Evolutionary conservation across 768 basidiomycete species (phyloP), one percentile per base, ranked within the genome.

Genomic region (Strobilomyces confusus): DNA sequence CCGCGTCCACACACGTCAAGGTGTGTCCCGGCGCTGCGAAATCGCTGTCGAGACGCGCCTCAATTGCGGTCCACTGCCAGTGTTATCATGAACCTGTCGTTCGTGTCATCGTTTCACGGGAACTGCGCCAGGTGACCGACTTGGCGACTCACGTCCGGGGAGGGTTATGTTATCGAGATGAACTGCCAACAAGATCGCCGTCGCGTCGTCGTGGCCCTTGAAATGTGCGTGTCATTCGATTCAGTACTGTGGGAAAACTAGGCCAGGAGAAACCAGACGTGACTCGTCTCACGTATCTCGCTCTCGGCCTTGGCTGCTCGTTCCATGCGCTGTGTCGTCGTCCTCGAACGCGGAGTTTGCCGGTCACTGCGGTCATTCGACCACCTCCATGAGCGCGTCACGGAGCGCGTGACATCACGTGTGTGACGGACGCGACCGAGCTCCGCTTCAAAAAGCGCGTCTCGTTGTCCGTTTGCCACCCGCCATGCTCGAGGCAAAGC

Each of bases 161-260:
- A 95, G 80, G 33, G 78, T 69, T 51, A 93, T 78, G 54, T 84
- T 77, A 1, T 79, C 76, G 13, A 77, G 77, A 58, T 90, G 81
- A 5, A 87, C 63, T 5, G 89, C 90, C 9, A 94, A 72, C 64
- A 95, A 73, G 47, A 95, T 84, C 4, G 90, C 91, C 12, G 83
- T 84, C 5, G 89, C 93, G 72, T 95, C 92, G 62, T 95, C 92
- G 62, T 95, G 92, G 15, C 92, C 92, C 89, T 91, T 47, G 43
- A 49, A 40, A n/a, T n/a, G n/a, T n/a, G n/a, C 49, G 23, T 52
- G 36, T 60, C 9, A 17, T n/a, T n/a, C n/a, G n/a, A n/a, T n/a
- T n/a, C n/a, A n/a, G n/a, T n/a, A n/a, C n/a, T n/a, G n/a, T n/a
- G n/a, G n/a, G n/a, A n/a, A n/a, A n/a, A n/a, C n/a, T n/a, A n/a